Evolutionary conservation across 768 basidiomycete genomes (phyloP).

Genomic region (Pluteus cervinus): DNA sequence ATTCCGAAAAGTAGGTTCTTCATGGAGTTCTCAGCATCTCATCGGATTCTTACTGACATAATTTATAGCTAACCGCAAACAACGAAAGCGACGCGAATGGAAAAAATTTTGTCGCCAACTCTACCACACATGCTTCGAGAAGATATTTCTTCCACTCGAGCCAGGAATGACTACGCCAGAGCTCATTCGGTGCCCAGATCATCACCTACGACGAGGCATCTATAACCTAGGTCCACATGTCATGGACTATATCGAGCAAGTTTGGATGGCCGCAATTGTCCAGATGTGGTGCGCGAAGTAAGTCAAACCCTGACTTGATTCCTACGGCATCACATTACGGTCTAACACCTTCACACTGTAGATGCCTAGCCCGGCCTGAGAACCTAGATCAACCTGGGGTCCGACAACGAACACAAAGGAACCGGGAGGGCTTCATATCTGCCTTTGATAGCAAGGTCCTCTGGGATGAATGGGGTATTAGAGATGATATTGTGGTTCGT

Average conservation of each 20-base stretch:
- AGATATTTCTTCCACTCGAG: constrained; percentile 1
- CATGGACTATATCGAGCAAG: constrained; percentile 22
- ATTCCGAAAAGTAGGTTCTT: constrained; percentile 12
- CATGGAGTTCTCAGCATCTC: no score
- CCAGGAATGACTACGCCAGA: constrained; percentile 10
- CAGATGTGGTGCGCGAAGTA: constrained; percentile 21
- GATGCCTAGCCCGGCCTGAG: no score
- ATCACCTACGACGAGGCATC: constrained; percentile 13
- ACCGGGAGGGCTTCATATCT: constrained; percentile 10
- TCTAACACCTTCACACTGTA: no score
- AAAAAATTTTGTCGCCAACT: constrained; percentile 1
- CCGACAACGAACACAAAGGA: constrained; percentile 4
- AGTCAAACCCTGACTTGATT: constrained; percentile 6
- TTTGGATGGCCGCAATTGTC: constrained; percentile 10
- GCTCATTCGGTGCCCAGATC: constrained; percentile 16
- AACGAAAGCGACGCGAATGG: no score
- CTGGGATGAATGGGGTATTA: constrained; percentile 21
- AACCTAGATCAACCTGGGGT: neutral
- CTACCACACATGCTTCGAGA: neutral
- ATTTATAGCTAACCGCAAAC: no score
- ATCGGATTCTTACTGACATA: no score
- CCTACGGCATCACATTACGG: constrained; percentile 3
- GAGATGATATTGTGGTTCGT: constrained; percentile 17
- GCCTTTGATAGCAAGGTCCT: constrained; percentile 9
- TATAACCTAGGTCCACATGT: constrained; percentile 18